Evolutionary conservation across 2,329 filamentous ascomycete genomes (phyloP).

Genomic region (Aspergillus glaucus): DNA sequence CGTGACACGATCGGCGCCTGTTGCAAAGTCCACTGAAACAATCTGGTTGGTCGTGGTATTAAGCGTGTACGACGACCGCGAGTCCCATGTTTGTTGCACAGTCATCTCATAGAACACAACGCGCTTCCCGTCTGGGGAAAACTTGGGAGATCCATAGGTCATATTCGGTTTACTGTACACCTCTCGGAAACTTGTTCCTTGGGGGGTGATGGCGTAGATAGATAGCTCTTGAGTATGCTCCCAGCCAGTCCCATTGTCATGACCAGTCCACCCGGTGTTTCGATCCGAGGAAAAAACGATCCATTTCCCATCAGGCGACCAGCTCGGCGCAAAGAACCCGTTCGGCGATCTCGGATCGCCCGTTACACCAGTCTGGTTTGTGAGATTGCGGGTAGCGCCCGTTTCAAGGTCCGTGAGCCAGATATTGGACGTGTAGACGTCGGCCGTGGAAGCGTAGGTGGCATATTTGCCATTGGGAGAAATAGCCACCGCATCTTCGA

Average conservation of each 20-base stretch:
- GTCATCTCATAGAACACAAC: constrained; percentile 2
- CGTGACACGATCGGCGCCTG: not conserved
- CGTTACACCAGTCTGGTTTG: constrained; percentile 1
- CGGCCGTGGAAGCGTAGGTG: not conserved
- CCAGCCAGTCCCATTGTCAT: constrained; percentile 4
- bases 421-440: constrained; percentile 2
- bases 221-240: constrained; percentile 4
- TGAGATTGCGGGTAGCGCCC: constrained; percentile 1
- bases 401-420: constrained; percentile 2
- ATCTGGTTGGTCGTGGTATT: constrained; percentile 2
- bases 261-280: constrained; percentile 3
- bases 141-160: constrained; percentile 1
- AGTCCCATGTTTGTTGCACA: constrained; percentile 3
- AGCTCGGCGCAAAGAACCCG: constrained; percentile 4
- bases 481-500: constrained; percentile 2
- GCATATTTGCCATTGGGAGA: constrained; percentile 2
- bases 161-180: constrained; percentile 1
- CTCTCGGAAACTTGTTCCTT: not conserved
- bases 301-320: not conserved
- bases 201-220: constrained; percentile 1
- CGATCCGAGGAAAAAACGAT: constrained; percentile 5
- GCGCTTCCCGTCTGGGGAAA: constrained; percentile 2
- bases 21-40: constrained; percentile 3
- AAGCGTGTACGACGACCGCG: not conserved
- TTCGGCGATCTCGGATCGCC: constrained; percentile 1